Evolutionary conservation across 148 eudicot species (phyloP), one percentile per base, ranked within the genome.

Genomic region (Pouteria glomerata): DNA sequence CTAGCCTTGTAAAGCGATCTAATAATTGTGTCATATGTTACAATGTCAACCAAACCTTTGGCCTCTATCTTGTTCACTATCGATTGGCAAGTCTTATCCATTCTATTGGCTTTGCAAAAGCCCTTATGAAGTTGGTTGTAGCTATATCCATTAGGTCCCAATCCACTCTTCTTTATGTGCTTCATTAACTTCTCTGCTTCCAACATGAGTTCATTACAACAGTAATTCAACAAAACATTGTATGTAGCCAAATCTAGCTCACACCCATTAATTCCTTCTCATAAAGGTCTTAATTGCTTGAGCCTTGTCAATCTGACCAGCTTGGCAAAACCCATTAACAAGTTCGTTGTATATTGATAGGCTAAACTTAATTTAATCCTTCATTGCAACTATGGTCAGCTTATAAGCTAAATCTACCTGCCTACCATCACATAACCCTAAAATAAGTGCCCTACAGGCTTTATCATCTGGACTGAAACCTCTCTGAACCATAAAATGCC

Each of bases 331-430:
- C 68, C 99, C 99, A 72, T 75, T 52, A 48, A 96, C 90, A 58
- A 96, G 96, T 21, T 85, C 74, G 83, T 96, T 96, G 76, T 88
- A 96, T n/a, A 96, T 79, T 41, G 72, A 24, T 6, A 73, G 41
- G 52, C 77, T 78, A 57, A 90, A 85, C 65, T 81, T 60, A n/a
- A 73, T 69, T 62, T 82, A 76, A 42, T 79, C 75, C 81, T 86
- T 96, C 78, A 96, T 80, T 66, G 69, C 76, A 72, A 88, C 94
- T 31, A 83, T 77, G 3, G 88, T 86, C 55, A 96, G 88, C 76
- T 92, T 94, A 76, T 96, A 96, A 58, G 99, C 99, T 78, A 96
- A 78, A 76, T 96, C 95, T 78, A 90, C 96, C 71, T 92, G 90
- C 73, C 92, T 92, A 75, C 52, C 68, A 30, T 78, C 78, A 77